Evolutionary conservation across 2,329 filamentous ascomycete species (phyloP).

Genomic region (Botrytis byssoidea): DNA sequence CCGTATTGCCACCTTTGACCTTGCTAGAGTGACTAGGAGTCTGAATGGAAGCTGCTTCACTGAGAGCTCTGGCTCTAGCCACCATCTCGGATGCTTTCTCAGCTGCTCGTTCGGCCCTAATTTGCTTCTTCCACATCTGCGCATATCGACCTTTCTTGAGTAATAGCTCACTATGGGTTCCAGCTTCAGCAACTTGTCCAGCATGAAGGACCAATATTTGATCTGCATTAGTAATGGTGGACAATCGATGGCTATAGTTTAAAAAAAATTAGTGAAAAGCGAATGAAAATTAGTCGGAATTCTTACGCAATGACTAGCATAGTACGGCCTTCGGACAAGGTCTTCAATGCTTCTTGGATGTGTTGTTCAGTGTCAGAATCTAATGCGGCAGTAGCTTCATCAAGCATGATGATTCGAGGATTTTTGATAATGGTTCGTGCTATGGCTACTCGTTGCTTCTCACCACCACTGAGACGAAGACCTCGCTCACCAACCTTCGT

Average conservation of each 20-base stretch:
- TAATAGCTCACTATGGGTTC: constrained; percentile 76
- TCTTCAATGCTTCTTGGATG: constrained; percentile 82
- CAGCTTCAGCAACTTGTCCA: constrained; percentile 74
- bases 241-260: constrained; percentile 69
- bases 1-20: constrained; percentile 34
- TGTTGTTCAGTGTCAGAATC: constrained; percentile 92
- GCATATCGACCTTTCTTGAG: constrained; percentile 68
- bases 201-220: constrained; percentile 80
- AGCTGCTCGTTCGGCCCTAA: constrained; percentile 69
- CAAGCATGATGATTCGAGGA: constrained; percentile 85
- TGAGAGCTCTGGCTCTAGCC: constrained; percentile 37
- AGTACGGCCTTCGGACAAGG: constrained; percentile 79
- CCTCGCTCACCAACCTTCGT: constrained; percentile 92
- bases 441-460: constrained; percentile 92
- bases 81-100: constrained; percentile 49
- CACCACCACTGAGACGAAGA: constrained; percentile 80
- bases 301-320: constrained; percentile 90
- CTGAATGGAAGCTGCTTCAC: constrained; percentile 32
- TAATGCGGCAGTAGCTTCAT: constrained; percentile 88
- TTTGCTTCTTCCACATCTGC: constrained; percentile 88
- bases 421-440: constrained; percentile 91
- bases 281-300: constrained; percentile 47
- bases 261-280: constrained; percentile 72
- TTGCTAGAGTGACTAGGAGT: constrained; percentile 33
- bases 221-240: constrained; percentile 87